Evolutionary conservation across 1,139 yeast genomes (phyloP), one percentile per base, ranked within the genome.

Genomic region (Scheffersomyces parashehatae): DNA sequence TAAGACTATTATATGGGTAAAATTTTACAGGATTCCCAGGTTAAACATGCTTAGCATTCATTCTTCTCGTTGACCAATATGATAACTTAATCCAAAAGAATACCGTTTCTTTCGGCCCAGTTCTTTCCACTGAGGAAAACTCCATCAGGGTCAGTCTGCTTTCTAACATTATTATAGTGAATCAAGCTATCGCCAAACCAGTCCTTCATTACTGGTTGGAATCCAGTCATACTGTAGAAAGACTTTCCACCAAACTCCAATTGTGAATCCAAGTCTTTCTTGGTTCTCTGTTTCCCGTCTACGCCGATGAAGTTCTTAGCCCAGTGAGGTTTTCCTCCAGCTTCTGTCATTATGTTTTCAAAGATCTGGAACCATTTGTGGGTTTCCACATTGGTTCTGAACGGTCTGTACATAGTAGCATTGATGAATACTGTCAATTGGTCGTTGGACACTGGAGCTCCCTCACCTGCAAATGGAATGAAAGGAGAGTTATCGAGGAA

Each of bases 261-360:
- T 53, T 74, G 79, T 24, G 67, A 68, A 26, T 61, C 38, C 44
- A 70, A 66, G 47, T 72, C 74, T 35, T 65, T 70, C 3, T 62
- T 64, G 1, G 71, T 66, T 46, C 66, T 68, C 41, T 68, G 70
- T 10, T 55, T 56, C 6, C 72, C 50, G 8, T 69, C 70, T 29
- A 83, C 67, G 2, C 97, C 97, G 51, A 90, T 75, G 62, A 90
- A 93, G 66, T 91, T 91, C 73, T 93, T 93, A n/a, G 99, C 99
- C 99, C 99, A 93, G 63, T 93, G 99, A 1, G 99, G 99, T 61
- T 85, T 88, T 39, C 99, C 99, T 34, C 88, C 91, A 16, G 86
- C 91, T 30, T 79, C 81, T 42, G 76, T 75, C 75, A 91, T 74
- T 1, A 88, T 79, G 45, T 79, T 77, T 65, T 93, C 99, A 64